Conservation (phyloP, 192 early-diverging fungal genomes). For the Paraglomus brasilianum region DNA sequence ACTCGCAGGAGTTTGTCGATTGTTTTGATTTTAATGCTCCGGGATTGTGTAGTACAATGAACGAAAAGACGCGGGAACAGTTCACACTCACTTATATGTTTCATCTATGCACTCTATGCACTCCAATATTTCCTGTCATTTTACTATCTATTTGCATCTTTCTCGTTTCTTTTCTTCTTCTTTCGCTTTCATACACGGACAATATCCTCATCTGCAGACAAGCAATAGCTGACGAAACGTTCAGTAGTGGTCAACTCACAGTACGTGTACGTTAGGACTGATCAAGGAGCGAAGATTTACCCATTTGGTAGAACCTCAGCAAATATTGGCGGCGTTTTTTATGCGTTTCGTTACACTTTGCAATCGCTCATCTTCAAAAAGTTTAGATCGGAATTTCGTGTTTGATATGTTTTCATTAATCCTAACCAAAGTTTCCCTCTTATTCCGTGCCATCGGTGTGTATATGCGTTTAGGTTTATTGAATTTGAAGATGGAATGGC, state of each 20-base stretch:
- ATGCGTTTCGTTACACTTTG: too few species aligned
- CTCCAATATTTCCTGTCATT: conserved; percentile 16
- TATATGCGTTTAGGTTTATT: conserved; percentile 59
- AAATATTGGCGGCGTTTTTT: too few species aligned
- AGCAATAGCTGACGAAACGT: conserved; percentile 16
- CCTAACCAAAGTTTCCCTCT: too few species aligned
- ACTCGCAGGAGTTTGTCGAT: too few species aligned
- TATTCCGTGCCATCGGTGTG: too few species aligned
- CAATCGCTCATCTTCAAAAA: too few species aligned
- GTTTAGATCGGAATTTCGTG: too few species aligned
- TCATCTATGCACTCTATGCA: conserved; percentile 36
- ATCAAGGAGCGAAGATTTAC: too few species aligned
- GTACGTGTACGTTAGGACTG: conserved; percentile 1
- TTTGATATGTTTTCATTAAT: too few species aligned
- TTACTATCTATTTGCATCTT: conserved; percentile 15
- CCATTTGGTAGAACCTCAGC: too few species aligned
- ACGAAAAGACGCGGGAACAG: conserved; percentile 4
- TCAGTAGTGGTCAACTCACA: conserved; percentile 15
- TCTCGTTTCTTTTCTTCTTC: conserved; percentile 8
- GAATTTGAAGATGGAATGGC: conserved; percentile 66
- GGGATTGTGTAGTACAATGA: background rate
- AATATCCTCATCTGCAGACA: conserved; percentile 9
- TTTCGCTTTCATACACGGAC: conserved; percentile 16
- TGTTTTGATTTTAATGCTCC: too few species aligned
- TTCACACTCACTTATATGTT: conserved; percentile 29